Base-by-base conservation (phyloP, 352 stramenopile species). In the Pythium folliculosum region DNA sequence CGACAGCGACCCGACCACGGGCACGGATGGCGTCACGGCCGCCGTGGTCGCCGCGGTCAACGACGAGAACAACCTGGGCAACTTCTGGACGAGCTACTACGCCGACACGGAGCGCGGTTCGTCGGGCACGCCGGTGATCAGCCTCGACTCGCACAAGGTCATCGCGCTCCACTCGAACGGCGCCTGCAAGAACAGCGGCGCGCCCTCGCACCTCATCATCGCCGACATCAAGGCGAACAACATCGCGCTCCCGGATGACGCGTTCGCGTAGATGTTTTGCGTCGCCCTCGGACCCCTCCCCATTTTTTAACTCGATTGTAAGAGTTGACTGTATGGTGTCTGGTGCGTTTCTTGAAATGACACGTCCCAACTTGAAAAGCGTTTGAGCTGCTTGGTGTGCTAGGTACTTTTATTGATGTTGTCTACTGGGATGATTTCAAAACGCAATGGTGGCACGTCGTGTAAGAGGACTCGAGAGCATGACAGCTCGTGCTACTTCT, bases 161-260 rank as follows among this genome's bases (percentile, higher is more conserved):
- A 68, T 80, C 44, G 70, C 70, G 22, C 37, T 80, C 23, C 73
- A 80, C 69, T 67, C 63, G 17, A 73, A 71, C 52, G 73, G 73
- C 48, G 71, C 58, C 17, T 77, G 69, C 38, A 72, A 76, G 56
- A 76, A 75, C 65, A 68, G 60, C 19, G 72, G 73, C 9, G 59
- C 73, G 44, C 75, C 75, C 45, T 81, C 75, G 21, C 52, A 81
- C 40, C 21, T 81, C 19, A 75, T 86, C 63, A 72, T 83, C 52
- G 48, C 61, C 4, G 71, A 81, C 57, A 56, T 86, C 13, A 44
- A 77, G 48, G 72, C 66, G 38, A 80, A 81, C 53, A 73, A 75
- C 25, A 30, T 81, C 22, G 51, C 30, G 25, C 57, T 81, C 5
- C 75, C 75, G 1, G 65, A 35, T n/a, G 75, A 81, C 32, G 75